Evolutionary conservation across 2,329 filamentous ascomycete genomes (phyloP).

Genomic region (Colletotrichum euphorbiae): DNA sequence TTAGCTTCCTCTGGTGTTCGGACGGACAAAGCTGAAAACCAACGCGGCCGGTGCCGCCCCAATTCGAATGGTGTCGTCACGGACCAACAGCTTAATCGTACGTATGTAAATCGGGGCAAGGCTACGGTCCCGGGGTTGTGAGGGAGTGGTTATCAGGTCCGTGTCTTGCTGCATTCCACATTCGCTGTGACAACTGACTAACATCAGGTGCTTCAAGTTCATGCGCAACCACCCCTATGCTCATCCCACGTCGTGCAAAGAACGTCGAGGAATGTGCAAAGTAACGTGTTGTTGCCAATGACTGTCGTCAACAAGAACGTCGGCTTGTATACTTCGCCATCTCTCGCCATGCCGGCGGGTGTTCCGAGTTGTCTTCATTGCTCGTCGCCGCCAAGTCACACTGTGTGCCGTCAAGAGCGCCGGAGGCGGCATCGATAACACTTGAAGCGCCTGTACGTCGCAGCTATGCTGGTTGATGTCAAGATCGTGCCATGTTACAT

Average conservation of each 20-base stretch:
- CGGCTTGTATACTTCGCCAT: neutral
- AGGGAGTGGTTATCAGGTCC: neutral
- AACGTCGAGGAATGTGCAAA: neutral
- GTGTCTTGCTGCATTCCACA: neutral
- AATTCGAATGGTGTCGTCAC: neutral
- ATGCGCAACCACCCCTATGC: no score
- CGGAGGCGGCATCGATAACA: neutral
- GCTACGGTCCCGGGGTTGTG: neutral
- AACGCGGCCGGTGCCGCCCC: conserved; percentile 20
- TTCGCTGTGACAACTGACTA: neutral
- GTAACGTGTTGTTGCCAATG: neutral
- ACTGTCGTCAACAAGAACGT: neutral
- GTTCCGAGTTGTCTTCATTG: neutral
- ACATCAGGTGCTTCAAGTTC: neutral
- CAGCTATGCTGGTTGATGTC: neutral
- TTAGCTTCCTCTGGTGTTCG: conserved; percentile 1
- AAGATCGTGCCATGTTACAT: neutral
- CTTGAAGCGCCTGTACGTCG: conserved; percentile 2
- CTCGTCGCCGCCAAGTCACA: neutral
- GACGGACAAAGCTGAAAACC: conserved; percentile 14
- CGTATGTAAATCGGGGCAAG: neutral
- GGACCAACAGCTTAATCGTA: conserved; percentile 27
- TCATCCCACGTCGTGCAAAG: no score
- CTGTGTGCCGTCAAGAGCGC: neutral
- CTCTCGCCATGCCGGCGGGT: no score